Conservation (phyloP, 371 early-diverging fungal species). For the Conidiobolus incongruus region DNA sequence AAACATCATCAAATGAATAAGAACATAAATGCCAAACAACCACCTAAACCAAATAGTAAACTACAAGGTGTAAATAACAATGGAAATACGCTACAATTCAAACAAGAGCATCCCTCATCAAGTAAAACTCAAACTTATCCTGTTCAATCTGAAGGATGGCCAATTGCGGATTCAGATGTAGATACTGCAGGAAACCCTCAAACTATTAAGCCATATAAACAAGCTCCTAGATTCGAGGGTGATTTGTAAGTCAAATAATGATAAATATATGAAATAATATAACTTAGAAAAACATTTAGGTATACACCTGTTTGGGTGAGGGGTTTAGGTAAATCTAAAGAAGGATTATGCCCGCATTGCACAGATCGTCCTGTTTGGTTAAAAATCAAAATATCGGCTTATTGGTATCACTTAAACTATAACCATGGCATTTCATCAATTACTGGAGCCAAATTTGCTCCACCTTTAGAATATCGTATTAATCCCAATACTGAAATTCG, state of each 20-base stretch:
- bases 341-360: slow-evolving; percentile 10
- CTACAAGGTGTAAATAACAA: too few relatives aligned
- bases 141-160: too few relatives aligned
- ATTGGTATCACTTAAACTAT: slow-evolving; percentile 11
- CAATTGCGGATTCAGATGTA: too few relatives aligned
- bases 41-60: too few relatives aligned
- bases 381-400: slow-evolving; percentile 9
- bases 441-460: slow-evolving; percentile 7
- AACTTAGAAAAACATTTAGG: slow-evolving; percentile 2
- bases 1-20: too few relatives aligned
- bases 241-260: slow-evolving; percentile 6
- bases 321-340: slow-evolving; percentile 10
- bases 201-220: slow-evolving; percentile 3
- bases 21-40: too few relatives aligned
- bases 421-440: slow-evolving; percentile 10
- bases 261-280: too few relatives aligned
- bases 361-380: slow-evolving; percentile 7
- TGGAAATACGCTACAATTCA: too few relatives aligned
- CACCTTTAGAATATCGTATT: slow-evolving; percentile 5
- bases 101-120: too few relatives aligned
- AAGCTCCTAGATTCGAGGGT: slow-evolving; percentile 9
- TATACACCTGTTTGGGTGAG: slow-evolving; percentile 10
- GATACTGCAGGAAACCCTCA: not conserved
- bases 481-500: slow-evolving; percentile 4
- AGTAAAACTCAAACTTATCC: too few relatives aligned